A percentile compares a stretch with the other conserved stretches of the same genome.
phyloP scores from a whole-genome alignment of 306 rosid species.

The Dalbergia oliveri region DNA sequence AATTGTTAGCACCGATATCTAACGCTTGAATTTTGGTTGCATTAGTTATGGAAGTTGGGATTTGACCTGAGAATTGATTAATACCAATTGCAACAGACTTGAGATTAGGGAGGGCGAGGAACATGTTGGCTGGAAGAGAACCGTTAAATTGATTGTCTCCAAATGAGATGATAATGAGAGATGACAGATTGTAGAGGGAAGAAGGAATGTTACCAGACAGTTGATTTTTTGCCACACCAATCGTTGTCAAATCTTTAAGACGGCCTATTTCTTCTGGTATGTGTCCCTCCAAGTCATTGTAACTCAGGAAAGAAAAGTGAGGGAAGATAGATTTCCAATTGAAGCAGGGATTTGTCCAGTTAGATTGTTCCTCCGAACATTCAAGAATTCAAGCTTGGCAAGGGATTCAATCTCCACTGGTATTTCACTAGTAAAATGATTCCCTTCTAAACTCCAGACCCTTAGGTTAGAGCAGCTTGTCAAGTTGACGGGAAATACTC shows the following conservation, averaged over 20 bases:
- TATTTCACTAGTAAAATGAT: conserved; percentile 27
- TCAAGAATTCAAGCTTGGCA: not conserved
- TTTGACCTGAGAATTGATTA: not conserved
- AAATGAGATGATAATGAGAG: fast-evolving
- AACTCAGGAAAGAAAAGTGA: fast-evolving
- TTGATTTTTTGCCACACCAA: fast-evolving
- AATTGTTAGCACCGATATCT: not conserved
- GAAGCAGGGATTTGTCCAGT: conserved; percentile 5
- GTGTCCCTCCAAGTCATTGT: conserved; percentile 4
- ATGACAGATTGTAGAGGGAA: conserved; percentile 11
- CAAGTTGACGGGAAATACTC: conserved; percentile 16
- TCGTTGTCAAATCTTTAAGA: not conserved
- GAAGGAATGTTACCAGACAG: not conserved
- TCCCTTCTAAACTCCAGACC: not conserved
- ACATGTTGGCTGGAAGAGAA: conserved; percentile 13
- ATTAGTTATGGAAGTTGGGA: conserved; percentile 13
- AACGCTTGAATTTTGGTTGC: not conserved
- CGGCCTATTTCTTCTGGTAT: conserved; percentile 14
- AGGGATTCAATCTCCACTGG: conserved; percentile 34
- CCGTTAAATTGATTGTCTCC: not conserved
- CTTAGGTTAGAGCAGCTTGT: conserved; percentile 12
- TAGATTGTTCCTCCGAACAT: not conserved
- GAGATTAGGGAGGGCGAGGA: conserved; percentile 9
- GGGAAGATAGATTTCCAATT: conserved; percentile 11
- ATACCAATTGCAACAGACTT: fast-evolving